Evolutionary conservation across 768 basidiomycete species (phyloP), one percentile per base, ranked within the genome.

Genomic region (Tremella fuciformis): DNA sequence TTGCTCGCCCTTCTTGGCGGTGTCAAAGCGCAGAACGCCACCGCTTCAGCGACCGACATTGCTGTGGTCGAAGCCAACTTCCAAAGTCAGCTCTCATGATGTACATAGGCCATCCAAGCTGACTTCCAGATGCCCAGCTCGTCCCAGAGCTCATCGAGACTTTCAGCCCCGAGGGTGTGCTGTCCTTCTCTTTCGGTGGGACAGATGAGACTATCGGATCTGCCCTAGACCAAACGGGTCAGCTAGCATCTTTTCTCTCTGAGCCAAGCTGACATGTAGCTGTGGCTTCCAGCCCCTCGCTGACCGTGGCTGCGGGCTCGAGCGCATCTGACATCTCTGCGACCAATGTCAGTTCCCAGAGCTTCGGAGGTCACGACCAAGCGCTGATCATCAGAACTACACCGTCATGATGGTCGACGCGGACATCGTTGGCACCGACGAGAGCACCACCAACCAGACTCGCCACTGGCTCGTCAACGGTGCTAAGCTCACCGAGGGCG

Each of bases 381-480:
- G 34, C 8, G 34, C 44, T 41, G 9, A 39, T 57, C 37, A 13
- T 2, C 58, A 70, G 65, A 53, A 76, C 41, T 88, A 81, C 77
- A 88, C 88, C 22, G 71, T 90, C 37, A 80, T 83, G 52, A 87
- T 91, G 87, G 82, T 84, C 26, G 89, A 91, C 66, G 86, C 87
- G 13, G 84, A 84, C 58, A 70, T 82, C 21, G 85, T 86, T 38
- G 88, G 88, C 39, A 78, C 82, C 49, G 80, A 86, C 63, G 78
- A 84, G 54, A 75, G 80, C 38, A 76, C 79, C 50, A 61, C 58
- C 25, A 46, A 59, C 8, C 65, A 74, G 64, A 88, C 84, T 50
- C 82, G 87, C 54, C 89, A 90, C 79, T 91, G 88, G 88, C 83
- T 91, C 49, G 83, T 85, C 60, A 88, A 89, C 73, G 80, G 81